phyloP scores from a whole-genome alignment of 345 rosid species.

The Chamaenerion angustifolium region DNA sequence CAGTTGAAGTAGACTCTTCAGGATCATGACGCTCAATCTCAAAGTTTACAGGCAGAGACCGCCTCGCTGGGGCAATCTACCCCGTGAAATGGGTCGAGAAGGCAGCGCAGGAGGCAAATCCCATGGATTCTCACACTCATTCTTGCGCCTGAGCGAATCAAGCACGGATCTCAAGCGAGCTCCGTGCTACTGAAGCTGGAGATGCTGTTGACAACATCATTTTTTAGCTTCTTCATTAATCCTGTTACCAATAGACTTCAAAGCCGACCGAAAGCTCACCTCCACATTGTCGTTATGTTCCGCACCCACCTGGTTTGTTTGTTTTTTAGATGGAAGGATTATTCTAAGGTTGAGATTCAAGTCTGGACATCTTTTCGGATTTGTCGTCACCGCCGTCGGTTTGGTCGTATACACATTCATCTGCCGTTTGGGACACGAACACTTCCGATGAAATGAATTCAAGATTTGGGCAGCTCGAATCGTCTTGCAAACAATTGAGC shows the following conservation, averaged over 20 bases:
- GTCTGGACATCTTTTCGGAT: too few species aligned
- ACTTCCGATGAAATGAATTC: too few species aligned
- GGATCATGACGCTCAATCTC: slow-evolving; percentile 19
- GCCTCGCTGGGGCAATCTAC: slow-evolving; percentile 73
- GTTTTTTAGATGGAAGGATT: too few species aligned
- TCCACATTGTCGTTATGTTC: too few species aligned
- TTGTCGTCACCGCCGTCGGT: too few species aligned
- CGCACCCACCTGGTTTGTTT: too few species aligned
- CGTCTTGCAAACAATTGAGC: too few species aligned
- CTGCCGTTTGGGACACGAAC: too few species aligned
- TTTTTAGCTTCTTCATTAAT: not conserved
- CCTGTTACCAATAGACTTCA: not conserved
- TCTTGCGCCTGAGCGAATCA: slow-evolving; percentile 55
- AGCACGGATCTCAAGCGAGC: slow-evolving; percentile 99
- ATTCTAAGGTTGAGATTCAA: too few species aligned
- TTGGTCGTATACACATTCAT: too few species aligned
- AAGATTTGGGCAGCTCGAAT: too few species aligned
- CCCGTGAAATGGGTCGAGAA: slow-evolving; percentile 69
- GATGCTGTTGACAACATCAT: slow-evolving; percentile 76
- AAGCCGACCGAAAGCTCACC: not conserved
- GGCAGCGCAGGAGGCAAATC: slow-evolving; percentile 93
- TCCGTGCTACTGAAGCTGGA: slow-evolving; percentile 41
- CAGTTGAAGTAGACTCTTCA: not conserved
- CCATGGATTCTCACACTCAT: slow-evolving; percentile 51
- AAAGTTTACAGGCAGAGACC: slow-evolving; percentile 52